Percentiles rank a stretch among this genome's conserved stretches.
These are phyloP conservation scores for Beta corolliflora DNA, from an alignment of 179 eudicot genomes.

Conservation along the genomic window DNA sequence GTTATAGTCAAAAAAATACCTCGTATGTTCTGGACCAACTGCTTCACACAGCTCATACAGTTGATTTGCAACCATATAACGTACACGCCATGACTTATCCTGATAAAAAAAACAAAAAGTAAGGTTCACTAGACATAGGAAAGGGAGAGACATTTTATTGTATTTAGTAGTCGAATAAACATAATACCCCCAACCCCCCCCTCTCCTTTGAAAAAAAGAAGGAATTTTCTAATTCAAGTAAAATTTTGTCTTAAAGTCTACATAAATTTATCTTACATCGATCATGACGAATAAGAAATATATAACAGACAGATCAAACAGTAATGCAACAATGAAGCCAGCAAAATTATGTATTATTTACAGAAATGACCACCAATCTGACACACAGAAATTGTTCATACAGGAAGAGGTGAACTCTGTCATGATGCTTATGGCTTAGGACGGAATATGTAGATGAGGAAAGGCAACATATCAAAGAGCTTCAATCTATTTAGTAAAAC, in stretches of 20 bases:
- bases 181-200: not conserved
- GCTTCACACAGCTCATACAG: conserved; percentile 97
- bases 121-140: not conserved
- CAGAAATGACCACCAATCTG: not conserved
- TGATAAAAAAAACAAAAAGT: conserved; percentile 30
- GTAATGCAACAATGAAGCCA: not conserved
- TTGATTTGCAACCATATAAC: conserved; percentile 99
- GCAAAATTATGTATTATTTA: not conserved
- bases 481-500: not conserved
- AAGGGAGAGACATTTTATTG: not conserved
- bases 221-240: not conserved
- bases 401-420: not conserved
- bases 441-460: not conserved
- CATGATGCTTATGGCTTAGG: not conserved
- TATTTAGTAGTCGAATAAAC: not conserved
- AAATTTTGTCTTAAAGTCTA: too few species aligned
- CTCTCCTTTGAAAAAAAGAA: not conserved
- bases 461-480: too few species aligned
- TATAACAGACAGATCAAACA: not conserved
- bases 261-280: not conserved
- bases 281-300: not conserved
- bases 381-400: not conserved
- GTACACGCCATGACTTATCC: conserved; percentile 99
- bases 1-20: conserved; percentile 38
- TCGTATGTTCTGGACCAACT: conserved; percentile 91